A percentile compares a stretch with the other conserved stretches of the same genome.
These are phyloP conservation scores for Prunus armeniaca DNA, from an alignment of 306 rosid genomes.

Conservation along the genomic window DNA sequence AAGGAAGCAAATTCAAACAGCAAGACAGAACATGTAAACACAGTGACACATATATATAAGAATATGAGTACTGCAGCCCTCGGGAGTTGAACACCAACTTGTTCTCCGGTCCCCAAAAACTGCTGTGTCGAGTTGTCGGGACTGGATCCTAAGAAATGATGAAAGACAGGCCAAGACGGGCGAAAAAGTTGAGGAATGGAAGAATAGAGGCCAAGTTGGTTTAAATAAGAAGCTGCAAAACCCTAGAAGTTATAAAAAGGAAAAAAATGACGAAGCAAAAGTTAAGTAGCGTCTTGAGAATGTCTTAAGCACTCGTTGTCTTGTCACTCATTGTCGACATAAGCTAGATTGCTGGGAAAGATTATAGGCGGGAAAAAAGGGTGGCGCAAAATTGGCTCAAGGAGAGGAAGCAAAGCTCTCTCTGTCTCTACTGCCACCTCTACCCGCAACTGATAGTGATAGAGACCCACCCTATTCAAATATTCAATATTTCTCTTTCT, in stretches of 20 bases:
- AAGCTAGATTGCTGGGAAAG: slow-evolving; percentile 73
- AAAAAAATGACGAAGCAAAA: neutral
- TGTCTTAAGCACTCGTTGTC: slow-evolving; percentile 26
- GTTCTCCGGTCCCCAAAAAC: slow-evolving; percentile 23
- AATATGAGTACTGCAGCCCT: slow-evolving; percentile 15
- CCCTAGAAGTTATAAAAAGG: slow-evolving; percentile 27
- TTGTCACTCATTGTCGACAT: slow-evolving; percentile 31
- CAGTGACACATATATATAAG: neutral
- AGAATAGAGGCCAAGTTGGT: slow-evolving; percentile 31
- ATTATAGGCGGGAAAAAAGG: slow-evolving; percentile 41
- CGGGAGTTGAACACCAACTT: slow-evolving; percentile 42
- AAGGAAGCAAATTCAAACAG: slow-evolving; percentile 25
- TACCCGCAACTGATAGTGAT: slow-evolving; percentile 67
- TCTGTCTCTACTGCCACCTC: slow-evolving; percentile 36
- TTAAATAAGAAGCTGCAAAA: slow-evolving; percentile 28
- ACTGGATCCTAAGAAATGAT: slow-evolving; percentile 46
- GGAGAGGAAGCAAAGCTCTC: slow-evolving; percentile 21
- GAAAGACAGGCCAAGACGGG: neutral
- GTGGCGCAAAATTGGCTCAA: slow-evolving; percentile 41
- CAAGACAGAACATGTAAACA: slow-evolving; percentile 12
- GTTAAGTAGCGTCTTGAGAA: slow-evolving; percentile 9
- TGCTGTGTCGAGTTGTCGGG: slow-evolving; percentile 39
- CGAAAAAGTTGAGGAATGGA: slow-evolving; percentile 23
- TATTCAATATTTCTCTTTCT: slow-evolving; percentile 2
- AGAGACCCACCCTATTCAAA: slow-evolving; percentile 30